Base-by-base conservation (phyloP, 2,329 filamentous ascomycete species). In the Cytospora piceicola region DNA sequence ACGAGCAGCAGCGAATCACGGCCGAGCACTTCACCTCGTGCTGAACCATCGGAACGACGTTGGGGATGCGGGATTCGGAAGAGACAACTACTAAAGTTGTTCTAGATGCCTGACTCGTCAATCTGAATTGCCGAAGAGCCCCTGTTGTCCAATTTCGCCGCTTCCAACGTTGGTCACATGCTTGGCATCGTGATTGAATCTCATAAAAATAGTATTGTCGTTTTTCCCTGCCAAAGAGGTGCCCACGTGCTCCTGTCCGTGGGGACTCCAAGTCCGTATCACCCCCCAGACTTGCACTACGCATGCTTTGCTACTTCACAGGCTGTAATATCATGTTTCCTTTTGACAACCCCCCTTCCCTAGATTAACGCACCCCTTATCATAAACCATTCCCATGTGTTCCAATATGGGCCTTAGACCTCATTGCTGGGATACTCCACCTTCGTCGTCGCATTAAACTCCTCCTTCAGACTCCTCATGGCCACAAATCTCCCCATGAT, bases 381-480 rank as follows among this genome's bases (percentile, higher is more conserved):
- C 34, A 1, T 15, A 36, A 2, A 14, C 7, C 11, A 36, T 36
- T 14, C 3, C 8, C 62, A 39, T 15, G 27, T 29, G 27, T 29
- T 29, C 27, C 14, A 20, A 20, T 39, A 27, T 27, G 15, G 12
- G 42, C 22, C 60, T 75, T 76, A 88, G 24, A 82, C 77, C 77
- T 89, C 88, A 76, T 93, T 93, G 78, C 89, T 92, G 24, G 89
- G 88, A 76, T 93, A 93, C 61, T 76, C 76, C 36, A 93, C 88
- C 75, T 83, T 81, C 39, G 83, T 83, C 39, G 86, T 88, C 4
- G 86, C 79, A 68, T 80, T 78, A 72, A 92, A 93, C 80, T 93
- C 90, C 82, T 93, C 90, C 85, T 86, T 87, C 70, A 87, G 78
- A 7, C 81, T 81, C 61, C 83, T 75, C 63, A 80, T 77, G 70